Base-by-base conservation (phyloP, 2,329 filamentous ascomycete genomes). In the Graphium sp. region DNA sequence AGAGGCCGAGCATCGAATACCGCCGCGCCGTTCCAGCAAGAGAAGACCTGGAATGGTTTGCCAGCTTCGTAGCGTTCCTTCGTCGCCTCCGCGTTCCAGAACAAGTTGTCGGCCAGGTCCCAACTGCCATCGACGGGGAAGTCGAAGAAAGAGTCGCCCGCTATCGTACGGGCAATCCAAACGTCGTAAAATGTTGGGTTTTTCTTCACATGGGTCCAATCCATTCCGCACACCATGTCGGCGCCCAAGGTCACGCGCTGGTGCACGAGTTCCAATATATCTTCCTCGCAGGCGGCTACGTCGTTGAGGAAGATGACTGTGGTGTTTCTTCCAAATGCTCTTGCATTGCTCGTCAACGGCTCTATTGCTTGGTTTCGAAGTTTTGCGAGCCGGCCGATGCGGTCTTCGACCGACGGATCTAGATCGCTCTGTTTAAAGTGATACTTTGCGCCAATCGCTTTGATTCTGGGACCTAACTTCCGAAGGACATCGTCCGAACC, bases 1-100 rank as follows among this genome's bases (percentile, higher is more conserved):
- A 72, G 39, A 0, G 63, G 60, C 22, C 47, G 44, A 0, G 63
- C 65, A 0, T 46, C 47, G 28, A 71, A 58, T 0, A 53, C 55
- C 0, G 52, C 51, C 0, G 58, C 62, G 3, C 68, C 68, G 33
- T 72, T 71, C 66, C 68, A 72, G 41, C 68, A 74, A 1, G 64
- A 43, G 32, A 67, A 72, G 0, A 70, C 66, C 40, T 72, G 68
- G 33, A 71, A 62, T 1, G 67, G 64, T 11, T 47, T 42, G 16
- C 48, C 41, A 0, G 35, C 34, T 1, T 35, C 26, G 30, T 54
- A 56, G 4, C 55, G 45, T 2, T 34, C 24, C 8, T 37, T 44
- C 3, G 56, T 43, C 0, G 40, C 41, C 0, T 43, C 39, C 18
- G 65, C 51, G 37, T 62, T 61, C 53, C 57, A 62, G 38, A 73